Conservation (phyloP, 129 eudicot species). For the Artemisia annua region DNA sequence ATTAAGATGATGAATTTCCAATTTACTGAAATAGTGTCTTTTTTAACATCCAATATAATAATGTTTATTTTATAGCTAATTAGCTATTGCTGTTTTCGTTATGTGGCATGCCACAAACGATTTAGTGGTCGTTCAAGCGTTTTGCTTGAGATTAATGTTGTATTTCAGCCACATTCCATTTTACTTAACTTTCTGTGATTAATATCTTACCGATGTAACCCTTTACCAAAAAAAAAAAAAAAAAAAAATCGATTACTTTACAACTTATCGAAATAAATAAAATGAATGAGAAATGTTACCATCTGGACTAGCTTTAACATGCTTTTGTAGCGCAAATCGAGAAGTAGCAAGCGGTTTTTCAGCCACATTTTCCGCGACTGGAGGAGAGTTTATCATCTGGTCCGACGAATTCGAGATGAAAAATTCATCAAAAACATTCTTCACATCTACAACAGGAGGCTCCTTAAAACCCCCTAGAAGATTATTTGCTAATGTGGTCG, state of each 20-base stretch:
- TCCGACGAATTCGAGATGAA: no score
- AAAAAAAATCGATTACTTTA: no score
- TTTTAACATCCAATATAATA: no score
- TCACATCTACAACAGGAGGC: constrained; percentile 5
- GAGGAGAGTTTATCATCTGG: constrained; percentile 15
- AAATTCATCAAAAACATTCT: not conserved
- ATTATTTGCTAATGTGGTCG: not conserved
- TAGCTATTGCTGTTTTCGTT: no score
- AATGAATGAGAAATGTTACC: constrained; percentile 28
- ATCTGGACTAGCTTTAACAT: constrained; percentile 40
- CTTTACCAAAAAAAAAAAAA: no score
- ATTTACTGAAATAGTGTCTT: not conserved
- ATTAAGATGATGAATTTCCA: not conserved
- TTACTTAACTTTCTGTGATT: no score
- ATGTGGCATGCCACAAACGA: no score
- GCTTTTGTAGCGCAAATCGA: constrained; percentile 44
- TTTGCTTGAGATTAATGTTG: no score
- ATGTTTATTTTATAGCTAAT: no score
- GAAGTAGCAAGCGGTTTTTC: constrained; percentile 48
- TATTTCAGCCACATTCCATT: no score
- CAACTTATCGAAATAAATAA: not conserved
- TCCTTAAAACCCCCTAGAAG: constrained; percentile 1
- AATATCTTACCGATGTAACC: no score
- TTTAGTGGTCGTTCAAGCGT: no score
- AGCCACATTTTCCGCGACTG: not conserved